A percentile compares a stretch with the other conserved stretches of the same genome.
Evolutionary conservation across 2,329 filamentous ascomycete genomes (phyloP).

Genomic region (Teratosphaeria epicoccoides): DNA sequence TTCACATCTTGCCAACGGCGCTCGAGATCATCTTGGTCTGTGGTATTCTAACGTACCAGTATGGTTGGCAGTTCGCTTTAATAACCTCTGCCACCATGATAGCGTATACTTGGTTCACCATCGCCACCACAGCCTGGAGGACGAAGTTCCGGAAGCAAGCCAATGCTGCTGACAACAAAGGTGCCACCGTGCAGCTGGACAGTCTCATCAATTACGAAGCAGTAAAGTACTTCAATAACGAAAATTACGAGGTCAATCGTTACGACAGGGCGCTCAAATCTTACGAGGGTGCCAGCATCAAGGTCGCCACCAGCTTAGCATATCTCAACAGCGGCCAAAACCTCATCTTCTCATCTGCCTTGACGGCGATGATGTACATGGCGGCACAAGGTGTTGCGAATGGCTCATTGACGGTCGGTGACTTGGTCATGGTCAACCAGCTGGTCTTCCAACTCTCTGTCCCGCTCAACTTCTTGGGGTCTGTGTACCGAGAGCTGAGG

Average conservation of each 20-base stretch:
- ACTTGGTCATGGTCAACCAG: conserved; percentile 98
- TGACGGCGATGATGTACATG: conserved; percentile 97
- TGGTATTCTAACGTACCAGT: conserved; percentile 92
- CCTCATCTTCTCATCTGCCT: conserved; percentile 86
- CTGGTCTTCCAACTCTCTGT: conserved; percentile 96
- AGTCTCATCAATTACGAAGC: conserved; percentile 98
- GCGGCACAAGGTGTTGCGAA: conserved; percentile 78
- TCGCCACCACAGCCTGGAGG: conserved; percentile 90
- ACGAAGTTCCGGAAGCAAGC: conserved; percentile 93
- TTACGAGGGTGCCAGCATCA: conserved; percentile 93
- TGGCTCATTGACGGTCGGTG: conserved; percentile 77
- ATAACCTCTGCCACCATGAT: conserved; percentile 88
- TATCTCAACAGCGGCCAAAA: conserved; percentile 93
- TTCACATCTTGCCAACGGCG: conserved; percentile 87
- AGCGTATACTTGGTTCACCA: conserved; percentile 92
- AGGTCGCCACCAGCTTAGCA: conserved; percentile 85
- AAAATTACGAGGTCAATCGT: conserved; percentile 80
- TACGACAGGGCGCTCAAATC: conserved; percentile 78
- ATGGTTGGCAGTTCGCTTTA: conserved; percentile 80
- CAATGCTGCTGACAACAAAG: conserved; percentile 91
- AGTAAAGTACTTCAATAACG: conserved; percentile 99
- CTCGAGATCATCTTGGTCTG: conserved; percentile 93
- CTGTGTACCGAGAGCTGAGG: conserved; percentile 87
- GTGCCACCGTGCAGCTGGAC: conserved; percentile 89
- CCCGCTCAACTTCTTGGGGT: conserved; percentile 94